Conservation (phyloP, 2,329 filamentous ascomycete species). For the Gnomoniopsis sp. region DNA sequence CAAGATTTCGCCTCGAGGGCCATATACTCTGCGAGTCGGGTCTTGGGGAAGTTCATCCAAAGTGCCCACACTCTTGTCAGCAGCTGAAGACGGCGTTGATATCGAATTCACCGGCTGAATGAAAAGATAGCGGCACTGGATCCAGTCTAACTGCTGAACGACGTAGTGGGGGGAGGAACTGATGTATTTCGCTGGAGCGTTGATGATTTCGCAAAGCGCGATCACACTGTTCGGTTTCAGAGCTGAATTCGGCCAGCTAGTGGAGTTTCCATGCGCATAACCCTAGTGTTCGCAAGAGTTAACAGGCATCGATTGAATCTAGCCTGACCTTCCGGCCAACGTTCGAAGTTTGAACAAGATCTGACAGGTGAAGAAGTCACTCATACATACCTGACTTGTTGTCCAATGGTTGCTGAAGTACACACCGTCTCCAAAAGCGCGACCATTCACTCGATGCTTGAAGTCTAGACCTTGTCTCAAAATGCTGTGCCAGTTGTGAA, state of each 20-base stretch:
- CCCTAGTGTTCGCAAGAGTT: slow-evolving; percentile 7
- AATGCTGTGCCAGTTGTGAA: slow-evolving; percentile 62
- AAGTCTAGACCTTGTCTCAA: slow-evolving; percentile 79
- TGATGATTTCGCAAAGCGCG: slow-evolving; percentile 83
- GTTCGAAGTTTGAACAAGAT: too few species aligned
- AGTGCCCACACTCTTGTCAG: neutral
- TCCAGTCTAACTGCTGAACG: slow-evolving; percentile 75
- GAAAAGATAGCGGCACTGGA: slow-evolving; percentile 84
- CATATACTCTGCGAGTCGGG: slow-evolving; percentile 14
- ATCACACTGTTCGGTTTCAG: slow-evolving; percentile 59
- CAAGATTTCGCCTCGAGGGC: slow-evolving; percentile 12
- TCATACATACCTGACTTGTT: slow-evolving; percentile 41
- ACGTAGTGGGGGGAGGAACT: slow-evolving; percentile 62
- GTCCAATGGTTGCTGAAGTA: slow-evolving; percentile 67
- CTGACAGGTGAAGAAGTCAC: too few species aligned
- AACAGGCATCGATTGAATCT: too few species aligned
- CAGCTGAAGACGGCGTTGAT: too few species aligned
- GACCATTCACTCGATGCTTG: slow-evolving; percentile 57
- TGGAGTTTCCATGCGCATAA: neutral
- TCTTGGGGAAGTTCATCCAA: slow-evolving; percentile 19
- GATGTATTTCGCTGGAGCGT: slow-evolving; percentile 61
- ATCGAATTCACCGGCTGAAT: slow-evolving; percentile 31
- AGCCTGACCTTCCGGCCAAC: too few species aligned
- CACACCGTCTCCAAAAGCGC: slow-evolving; percentile 73
- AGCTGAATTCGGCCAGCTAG: slow-evolving; percentile 64